phyloP scores from a whole-genome alignment of 257 asterid genomes.

The Paulownia fortunei region DNA sequence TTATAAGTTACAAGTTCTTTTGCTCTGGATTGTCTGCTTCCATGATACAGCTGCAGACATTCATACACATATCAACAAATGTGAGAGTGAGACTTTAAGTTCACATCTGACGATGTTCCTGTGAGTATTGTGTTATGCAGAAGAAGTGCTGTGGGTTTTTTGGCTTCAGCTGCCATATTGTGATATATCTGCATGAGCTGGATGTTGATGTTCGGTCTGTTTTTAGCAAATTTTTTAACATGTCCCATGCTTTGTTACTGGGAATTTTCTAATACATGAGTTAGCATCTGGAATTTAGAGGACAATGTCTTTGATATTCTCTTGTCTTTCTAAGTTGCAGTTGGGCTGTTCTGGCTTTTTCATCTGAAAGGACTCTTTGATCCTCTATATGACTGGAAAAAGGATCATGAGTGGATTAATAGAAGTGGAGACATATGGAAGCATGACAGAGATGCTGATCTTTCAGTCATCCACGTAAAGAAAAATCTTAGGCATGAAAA shows the following conservation, averaged over 20 bases:
- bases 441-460: constrained; percentile 37
- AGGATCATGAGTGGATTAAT: constrained; percentile 67
- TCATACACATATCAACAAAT: neutral
- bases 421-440: constrained; percentile 33
- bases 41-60: too few relatives aligned
- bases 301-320: neutral
- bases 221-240: constrained; percentile 83
- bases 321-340: neutral
- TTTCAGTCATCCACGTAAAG: constrained; percentile 38
- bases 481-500: constrained; percentile 47
- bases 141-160: constrained; percentile 51
- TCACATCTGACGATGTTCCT: neutral
- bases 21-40: too few relatives aligned
- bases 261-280: neutral
- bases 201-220: constrained; percentile 75
- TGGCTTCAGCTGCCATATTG: constrained; percentile 85
- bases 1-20: too few relatives aligned
- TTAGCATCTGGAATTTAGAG: neutral
- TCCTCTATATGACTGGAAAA: constrained; percentile 97
- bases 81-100: neutral
- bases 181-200: constrained; percentile 88
- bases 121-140: neutral
- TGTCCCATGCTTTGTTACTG: constrained; percentile 47
- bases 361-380: constrained; percentile 88
- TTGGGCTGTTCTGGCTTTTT: constrained; percentile 77